A percentile compares a stretch with the other conserved stretches of the same genome.
Evolutionary conservation across 495 filamentous ascomycete species (phyloP).

Genomic region (Penicillium maclennaniae): DNA sequence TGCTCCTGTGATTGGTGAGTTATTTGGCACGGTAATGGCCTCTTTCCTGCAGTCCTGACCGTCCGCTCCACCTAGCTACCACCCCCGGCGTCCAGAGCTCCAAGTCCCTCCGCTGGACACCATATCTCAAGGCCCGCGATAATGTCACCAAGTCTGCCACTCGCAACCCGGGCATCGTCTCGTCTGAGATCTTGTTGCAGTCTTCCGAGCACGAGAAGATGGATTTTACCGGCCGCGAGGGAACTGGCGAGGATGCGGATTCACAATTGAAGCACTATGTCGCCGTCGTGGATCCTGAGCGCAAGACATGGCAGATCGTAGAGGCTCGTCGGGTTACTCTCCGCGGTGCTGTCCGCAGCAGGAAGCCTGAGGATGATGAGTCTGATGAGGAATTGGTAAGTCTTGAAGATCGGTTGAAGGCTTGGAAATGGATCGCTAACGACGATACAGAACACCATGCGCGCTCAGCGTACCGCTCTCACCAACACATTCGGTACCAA

Average conservation of each 20-base stretch:
- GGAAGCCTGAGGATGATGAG: slow-evolving; percentile 36
- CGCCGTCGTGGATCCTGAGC: slow-evolving; percentile 75
- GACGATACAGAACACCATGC: slow-evolving; percentile 45
- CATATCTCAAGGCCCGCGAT: slow-evolving; percentile 56
- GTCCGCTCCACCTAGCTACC: slow-evolving; percentile 46
- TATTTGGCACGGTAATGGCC: neutral
- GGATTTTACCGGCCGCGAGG: slow-evolving; percentile 78
- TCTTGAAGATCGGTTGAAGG: neutral
- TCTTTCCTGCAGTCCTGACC: slow-evolving; percentile 6
- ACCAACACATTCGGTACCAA: slow-evolving; percentile 91
- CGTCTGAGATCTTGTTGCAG: slow-evolving; percentile 69
- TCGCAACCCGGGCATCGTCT: slow-evolving; percentile 40
- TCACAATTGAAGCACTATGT: slow-evolving; percentile 77
- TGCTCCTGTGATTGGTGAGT: slow-evolving; percentile 56
- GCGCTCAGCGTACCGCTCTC: slow-evolving; percentile 62
- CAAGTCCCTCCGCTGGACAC: slow-evolving; percentile 52
- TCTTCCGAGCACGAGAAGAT: slow-evolving; percentile 72
- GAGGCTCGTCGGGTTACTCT: slow-evolving; percentile 74
- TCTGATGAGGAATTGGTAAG: slow-evolving; percentile 38
- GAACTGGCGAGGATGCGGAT: slow-evolving; percentile 56
- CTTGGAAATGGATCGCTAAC: neutral
- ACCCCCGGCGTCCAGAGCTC: slow-evolving; percentile 63
- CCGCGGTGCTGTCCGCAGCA: slow-evolving; percentile 56
- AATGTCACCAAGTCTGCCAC: slow-evolving; percentile 34
- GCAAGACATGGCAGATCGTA: slow-evolving; percentile 66